These are phyloP conservation scores for Oryza meyeriana DNA, from an alignment of 176 grass and related monocot species.

Conservation along the genomic window DNA sequence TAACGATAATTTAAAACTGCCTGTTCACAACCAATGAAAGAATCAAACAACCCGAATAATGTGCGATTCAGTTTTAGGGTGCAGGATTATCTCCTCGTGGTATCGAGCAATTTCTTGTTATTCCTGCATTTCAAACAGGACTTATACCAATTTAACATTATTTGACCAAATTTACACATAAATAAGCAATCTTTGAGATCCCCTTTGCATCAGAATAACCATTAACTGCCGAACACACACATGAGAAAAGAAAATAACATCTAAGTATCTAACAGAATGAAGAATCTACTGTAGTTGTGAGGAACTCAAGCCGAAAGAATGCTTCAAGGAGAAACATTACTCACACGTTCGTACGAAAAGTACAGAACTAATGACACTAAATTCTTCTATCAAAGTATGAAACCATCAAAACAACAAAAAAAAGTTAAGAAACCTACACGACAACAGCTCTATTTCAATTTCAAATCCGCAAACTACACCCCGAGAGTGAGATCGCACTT, in stretches of 20 bases:
- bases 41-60: conserved; percentile 15
- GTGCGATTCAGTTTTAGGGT: background rate
- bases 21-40: background rate
- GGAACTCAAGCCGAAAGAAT: background rate
- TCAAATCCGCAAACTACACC: background rate
- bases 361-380: background rate
- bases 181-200: background rate
- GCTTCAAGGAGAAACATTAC: background rate
- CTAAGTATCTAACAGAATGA: background rate
- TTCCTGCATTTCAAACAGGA: background rate
- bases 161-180: background rate
- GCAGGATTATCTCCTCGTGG: background rate
- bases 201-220: background rate
- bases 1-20: background rate
- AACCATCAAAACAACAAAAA: background rate
- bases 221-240: background rate
- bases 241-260: background rate
- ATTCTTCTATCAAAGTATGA: background rate
- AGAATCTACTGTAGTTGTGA: background rate
- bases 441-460: background rate
- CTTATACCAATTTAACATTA: background rate
- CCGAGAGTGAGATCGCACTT: background rate
- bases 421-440: background rate
- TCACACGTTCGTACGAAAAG: background rate
- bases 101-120: background rate